Percentiles rank a stretch among this genome's conserved stretches.
Conservation (phyloP, 2,329 filamentous ascomycete species). For the Arthrinium phaeospermum region DNA sequence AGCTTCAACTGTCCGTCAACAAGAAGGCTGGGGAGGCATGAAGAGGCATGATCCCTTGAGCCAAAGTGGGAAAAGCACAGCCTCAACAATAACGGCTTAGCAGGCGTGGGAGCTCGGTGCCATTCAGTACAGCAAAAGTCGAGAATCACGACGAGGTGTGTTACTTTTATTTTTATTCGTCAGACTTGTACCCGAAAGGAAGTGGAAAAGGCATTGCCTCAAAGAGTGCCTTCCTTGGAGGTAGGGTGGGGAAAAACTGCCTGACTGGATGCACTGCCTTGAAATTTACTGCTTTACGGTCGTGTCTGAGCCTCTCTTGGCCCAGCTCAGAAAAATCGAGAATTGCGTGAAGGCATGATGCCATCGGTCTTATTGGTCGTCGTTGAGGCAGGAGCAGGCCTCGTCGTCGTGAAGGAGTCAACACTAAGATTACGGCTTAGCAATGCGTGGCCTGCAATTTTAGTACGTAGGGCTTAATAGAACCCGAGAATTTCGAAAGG, state of each 20-base stretch:
- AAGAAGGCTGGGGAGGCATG: too few species aligned
- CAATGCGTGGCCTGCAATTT: neutral
- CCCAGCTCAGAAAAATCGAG: neutral
- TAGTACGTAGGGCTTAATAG: neutral
- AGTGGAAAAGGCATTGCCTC: neutral
- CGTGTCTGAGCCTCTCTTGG: too few species aligned
- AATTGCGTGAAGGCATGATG: neutral
- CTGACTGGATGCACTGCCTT: too few species aligned
- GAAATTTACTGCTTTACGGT: too few species aligned
- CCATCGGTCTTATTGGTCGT: neutral
- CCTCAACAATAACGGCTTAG: neutral
- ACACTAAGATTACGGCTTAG: neutral
- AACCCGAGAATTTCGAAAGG: neutral
- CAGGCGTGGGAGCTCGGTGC: too few species aligned
- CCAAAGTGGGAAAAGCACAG: too few species aligned
- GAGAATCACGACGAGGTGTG: neutral
- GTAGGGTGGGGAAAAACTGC: too few species aligned
- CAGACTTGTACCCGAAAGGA: neutral
- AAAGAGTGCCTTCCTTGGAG: too few species aligned
- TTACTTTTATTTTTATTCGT: neutral
- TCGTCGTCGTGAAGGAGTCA: neutral
- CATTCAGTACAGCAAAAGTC: too few species aligned
- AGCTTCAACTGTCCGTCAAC: too few species aligned
- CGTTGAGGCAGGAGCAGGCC: too few species aligned
- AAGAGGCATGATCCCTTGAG: too few species aligned